Percentiles rank a stretch among this genome's conserved stretches.
phyloP scores from a whole-genome alignment of 306 rosid genomes.

The Astragalus glycyphyllos region DNA sequence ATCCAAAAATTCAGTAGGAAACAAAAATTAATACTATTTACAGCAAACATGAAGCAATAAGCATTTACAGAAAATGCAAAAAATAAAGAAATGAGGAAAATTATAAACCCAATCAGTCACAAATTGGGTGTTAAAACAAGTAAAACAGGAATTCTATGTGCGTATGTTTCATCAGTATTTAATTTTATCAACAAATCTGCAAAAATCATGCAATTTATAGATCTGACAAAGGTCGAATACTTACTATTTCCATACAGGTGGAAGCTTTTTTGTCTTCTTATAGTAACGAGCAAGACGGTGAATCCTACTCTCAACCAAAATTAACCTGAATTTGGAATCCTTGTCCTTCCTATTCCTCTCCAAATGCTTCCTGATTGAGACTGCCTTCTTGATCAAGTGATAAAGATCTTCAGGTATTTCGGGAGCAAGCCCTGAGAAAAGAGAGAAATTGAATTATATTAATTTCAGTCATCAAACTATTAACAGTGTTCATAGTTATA shows the following conservation, averaged over 20 bases:
- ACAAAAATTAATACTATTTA: not conserved
- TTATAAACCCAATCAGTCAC: not conserved
- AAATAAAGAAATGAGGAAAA: not conserved
- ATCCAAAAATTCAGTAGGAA: not conserved
- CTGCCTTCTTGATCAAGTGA: constrained; percentile 83
- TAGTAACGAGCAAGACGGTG: constrained; percentile 81
- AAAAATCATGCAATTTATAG: not conserved
- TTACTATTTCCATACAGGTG: constrained; percentile 85
- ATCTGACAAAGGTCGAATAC: constrained; percentile 22
- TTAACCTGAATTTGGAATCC: constrained; percentile 76
- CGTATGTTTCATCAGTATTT: not conserved
- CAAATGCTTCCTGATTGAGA: constrained; percentile 79
- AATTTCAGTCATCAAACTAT: not conserved
- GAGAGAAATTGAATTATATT: not conserved
- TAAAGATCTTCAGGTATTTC: constrained; percentile 85
- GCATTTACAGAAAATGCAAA: not conserved
- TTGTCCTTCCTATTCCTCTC: constrained; percentile 86
- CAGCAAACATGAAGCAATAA: not conserved
- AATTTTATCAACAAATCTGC: no score
- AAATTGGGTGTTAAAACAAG: not conserved
- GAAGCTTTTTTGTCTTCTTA: constrained; percentile 85
- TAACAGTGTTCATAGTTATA: not conserved
- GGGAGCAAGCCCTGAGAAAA: constrained; percentile 72
- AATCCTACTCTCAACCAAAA: constrained; percentile 86
- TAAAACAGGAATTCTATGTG: not conserved